phyloP scores from a whole-genome alignment of 768 basidiomycete species.

The Pulveroboletus frians region DNA sequence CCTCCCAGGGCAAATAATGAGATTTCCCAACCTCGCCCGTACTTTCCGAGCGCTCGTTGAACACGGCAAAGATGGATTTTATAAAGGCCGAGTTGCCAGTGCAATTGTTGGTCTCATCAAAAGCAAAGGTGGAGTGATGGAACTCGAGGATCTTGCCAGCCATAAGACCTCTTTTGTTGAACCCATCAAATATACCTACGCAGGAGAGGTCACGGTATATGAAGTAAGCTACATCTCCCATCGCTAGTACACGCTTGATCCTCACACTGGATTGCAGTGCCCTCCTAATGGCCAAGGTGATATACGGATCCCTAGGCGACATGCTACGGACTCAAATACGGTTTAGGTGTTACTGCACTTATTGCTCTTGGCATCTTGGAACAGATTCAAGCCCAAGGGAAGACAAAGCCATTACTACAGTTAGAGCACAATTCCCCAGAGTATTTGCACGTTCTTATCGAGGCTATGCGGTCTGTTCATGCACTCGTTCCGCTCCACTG shows the following conservation, averaged over 20 bases:
- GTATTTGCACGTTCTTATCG: conserved; percentile 84
- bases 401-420: conserved; percentile 62
- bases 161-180: conserved; percentile 78
- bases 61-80: conserved; percentile 89
- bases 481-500: not conserved
- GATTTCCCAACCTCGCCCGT: conserved; percentile 71
- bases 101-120: conserved; percentile 84
- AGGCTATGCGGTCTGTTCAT: conserved; percentile 64
- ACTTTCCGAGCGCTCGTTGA: conserved; percentile 79
- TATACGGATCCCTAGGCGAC: not conserved
- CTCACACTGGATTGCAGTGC: conserved; percentile 45
- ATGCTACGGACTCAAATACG: not conserved
- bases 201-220: conserved; percentile 78
- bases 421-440: conserved; percentile 88
- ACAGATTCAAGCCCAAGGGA: conserved; percentile 69
- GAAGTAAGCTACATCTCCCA: conserved; percentile 51
- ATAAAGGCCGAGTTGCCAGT: conserved; percentile 85
- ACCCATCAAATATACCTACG: conserved; percentile 90
- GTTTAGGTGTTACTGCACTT: conserved; percentile 78
- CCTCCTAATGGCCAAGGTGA: conserved; percentile 94
- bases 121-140: conserved; percentile 89
- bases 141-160: conserved; percentile 83
- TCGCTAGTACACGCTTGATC: not conserved
- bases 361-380: conserved; percentile 92
- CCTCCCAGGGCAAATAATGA: conserved; percentile 77